Evolutionary conservation across 495 filamentous ascomycete genomes (phyloP), one percentile per base, ranked within the genome.

Genomic region (Xylona heveae): DNA sequence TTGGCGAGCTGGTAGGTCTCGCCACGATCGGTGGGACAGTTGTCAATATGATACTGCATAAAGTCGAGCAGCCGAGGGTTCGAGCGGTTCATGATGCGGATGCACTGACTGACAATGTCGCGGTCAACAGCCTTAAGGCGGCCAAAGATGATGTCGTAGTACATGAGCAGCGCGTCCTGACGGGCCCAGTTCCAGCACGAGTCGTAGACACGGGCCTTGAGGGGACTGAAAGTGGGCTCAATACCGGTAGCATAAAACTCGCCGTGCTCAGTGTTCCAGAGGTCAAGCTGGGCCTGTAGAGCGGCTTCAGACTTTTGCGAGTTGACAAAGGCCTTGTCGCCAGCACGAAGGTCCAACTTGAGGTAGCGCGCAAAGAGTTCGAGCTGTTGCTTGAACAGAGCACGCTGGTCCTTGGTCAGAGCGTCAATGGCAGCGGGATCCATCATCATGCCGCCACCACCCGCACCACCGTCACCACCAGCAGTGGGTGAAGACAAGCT

Each of bases 1-100:
- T 99, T 91, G 33, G 90, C 88, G 12, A 99, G 70, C 53, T 85
- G 59, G 58, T 99, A 99, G 9, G 90, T 99, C 53, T 99, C 88
- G 31, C 88, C 88, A 10, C 83, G 74, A 41, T 95, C 83, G 1
- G 88, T 83, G 4, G 88, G 88, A 58, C 88, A 95, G 58, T 94
- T 83, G 46, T 99, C 90, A 51, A 99, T 95, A 59, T 99, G 88
- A 42, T 99, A 94, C 43, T 95, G 90, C 88, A 99, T 99, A 56
- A 94, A 95, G 40, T 99, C 85, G 28, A 99, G 65, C 6, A 99
- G 71, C 13, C 75, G 68, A 2, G 88, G 90, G 45, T 93, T 99
- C 16, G 88, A 91, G 18, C 85, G 77, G 59, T 94, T 99, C 88
- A 99, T 99, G 57, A 99, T 83, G 36, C 77, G 77, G 47, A 99